These are phyloP conservation scores for Peziza echinospora DNA, from an alignment of 495 filamentous ascomycete genomes.

Conservation along the genomic window DNA sequence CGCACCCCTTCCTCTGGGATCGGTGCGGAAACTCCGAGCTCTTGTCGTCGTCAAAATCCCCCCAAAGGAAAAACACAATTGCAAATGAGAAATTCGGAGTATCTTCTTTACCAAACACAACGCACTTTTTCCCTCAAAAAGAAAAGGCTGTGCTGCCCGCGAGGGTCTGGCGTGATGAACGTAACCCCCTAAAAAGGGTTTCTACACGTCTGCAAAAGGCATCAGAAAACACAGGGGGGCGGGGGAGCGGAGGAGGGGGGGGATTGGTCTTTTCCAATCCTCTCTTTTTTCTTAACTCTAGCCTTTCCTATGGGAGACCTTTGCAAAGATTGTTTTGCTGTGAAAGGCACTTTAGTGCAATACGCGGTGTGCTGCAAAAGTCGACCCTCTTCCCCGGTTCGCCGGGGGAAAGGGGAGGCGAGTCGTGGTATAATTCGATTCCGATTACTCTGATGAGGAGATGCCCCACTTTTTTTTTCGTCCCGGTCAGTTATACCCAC, in stretches of 20 bases:
- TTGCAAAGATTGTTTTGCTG: slow-evolving; percentile 70
- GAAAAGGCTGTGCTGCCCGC: slow-evolving; percentile 43
- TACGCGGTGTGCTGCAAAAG: slow-evolving; percentile 76
- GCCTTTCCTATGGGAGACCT: slow-evolving; percentile 58
- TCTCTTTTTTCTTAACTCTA: too few relatives aligned
- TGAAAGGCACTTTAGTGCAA: slow-evolving; percentile 86
- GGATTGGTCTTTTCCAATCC: too few relatives aligned
- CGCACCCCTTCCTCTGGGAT: too few relatives aligned
- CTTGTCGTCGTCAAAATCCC: slow-evolving; percentile 20
- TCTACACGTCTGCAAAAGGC: slow-evolving; percentile 83
- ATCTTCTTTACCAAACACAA: slow-evolving; percentile 51
- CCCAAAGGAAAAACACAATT: too few relatives aligned
- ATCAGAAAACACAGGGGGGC: slow-evolving; percentile 82
- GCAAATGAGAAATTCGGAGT: slow-evolving; percentile 99
- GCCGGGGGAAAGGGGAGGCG: slow-evolving; percentile 7
- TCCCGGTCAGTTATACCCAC: background rate
- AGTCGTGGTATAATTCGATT: slow-evolving; percentile 81
- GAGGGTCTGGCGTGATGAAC: slow-evolving; percentile 70
- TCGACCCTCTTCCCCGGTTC: too few relatives aligned
- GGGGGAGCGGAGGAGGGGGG: too few relatives aligned
- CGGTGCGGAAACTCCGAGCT: slow-evolving; percentile 11
- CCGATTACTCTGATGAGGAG: slow-evolving; percentile 87
- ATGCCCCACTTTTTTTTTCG: slow-evolving; percentile 43
- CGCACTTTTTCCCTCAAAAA: slow-evolving; percentile 27
- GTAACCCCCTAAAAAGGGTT: background rate